Base-by-base conservation (phyloP, 257 asterid genomes). In the Ehretia macrophylla region DNA sequence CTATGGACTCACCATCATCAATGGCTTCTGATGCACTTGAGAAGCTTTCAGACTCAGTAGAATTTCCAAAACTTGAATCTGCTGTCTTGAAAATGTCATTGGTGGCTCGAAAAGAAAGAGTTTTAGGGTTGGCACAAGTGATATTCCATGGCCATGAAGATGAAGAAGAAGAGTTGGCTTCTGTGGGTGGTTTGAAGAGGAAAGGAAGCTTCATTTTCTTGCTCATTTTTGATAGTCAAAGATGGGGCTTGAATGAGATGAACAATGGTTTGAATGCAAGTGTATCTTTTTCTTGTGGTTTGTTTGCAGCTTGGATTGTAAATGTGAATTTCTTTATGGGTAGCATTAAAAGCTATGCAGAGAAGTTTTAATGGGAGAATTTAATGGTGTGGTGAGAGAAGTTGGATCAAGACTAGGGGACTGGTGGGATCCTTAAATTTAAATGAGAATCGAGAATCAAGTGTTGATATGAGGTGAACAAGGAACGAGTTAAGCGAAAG, bases 121-220 rank as follows among this genome's bases (percentile, higher is more conserved):
- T 81, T 45, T 70, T 72, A 1, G 79, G 83, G 61, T 16, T 69
- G 73, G 44, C 68, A 17, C 55, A 77, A 63, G 84, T 70, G 66
- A 68, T 64, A 1, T 77, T 78, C 73, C 86, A 84, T 60, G 75
- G 74, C 85, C 84, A 80, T 11, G 75, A 60, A 1, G 69, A 32
- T 57, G 67, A 45, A 46, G 70, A 8, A 46, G 70, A 8, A 68
- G 51, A 17, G 56, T 65, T 45, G 58, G 66, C 48, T 51, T 65
- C 78, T 10, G 62, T 12, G 68, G 4, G 16, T 10, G 65, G 20
- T 74, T 82, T 85, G 70, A 67, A 79, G 3, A 79, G 74, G 53
- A 64, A 84, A 6, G 93, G 83, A 17, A 84, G 67, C 40, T 72
- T 79, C 76, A 75, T 75, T 60, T 69, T 72, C 55, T 68, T 76